Percentiles rank a stretch among this genome's conserved stretches.
phyloP scores from a whole-genome alignment of 129 eudicot genomes.

The Lonicera japonica region DNA sequence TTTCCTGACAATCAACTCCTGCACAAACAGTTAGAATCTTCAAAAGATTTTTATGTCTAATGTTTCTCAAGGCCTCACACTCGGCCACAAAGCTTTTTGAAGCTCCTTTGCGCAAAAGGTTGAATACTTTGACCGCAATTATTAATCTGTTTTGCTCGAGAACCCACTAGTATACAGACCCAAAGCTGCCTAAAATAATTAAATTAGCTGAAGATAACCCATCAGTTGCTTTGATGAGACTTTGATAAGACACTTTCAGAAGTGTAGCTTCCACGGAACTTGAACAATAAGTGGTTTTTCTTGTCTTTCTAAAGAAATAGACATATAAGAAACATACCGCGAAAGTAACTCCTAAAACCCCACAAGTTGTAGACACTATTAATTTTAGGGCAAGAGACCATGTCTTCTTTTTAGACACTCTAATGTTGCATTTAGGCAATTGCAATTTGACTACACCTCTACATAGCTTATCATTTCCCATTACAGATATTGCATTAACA shows the following conservation, averaged over 20 bases:
- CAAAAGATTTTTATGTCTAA: conserved; percentile 20
- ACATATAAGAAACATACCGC: not conserved
- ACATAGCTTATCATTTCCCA: conserved; percentile 10
- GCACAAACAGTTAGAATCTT: conserved; percentile 21
- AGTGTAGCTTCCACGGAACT: not conserved
- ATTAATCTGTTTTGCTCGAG: not conserved
- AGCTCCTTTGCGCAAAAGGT: conserved; percentile 19
- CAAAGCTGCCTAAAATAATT: conserved; percentile 19
- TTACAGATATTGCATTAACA: conserved; percentile 1
- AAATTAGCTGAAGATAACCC: conserved; percentile 16
- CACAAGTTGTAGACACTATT: not conserved
- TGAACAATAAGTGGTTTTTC: not conserved
- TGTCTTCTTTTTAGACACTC: not conserved
- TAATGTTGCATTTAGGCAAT: not conserved
- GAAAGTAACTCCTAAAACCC: not conserved
- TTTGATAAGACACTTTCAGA: conserved; percentile 7
- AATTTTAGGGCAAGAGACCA: not conserved
- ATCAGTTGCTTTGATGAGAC: conserved; percentile 10
- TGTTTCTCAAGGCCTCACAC: conserved; percentile 23
- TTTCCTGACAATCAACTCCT: conserved; percentile 15
- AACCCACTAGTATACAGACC: conserved; percentile 20
- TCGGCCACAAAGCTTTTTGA: conserved; percentile 23
- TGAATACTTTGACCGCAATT: conserved; percentile 28
- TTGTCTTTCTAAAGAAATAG: not conserved
- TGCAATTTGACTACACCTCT: conserved; percentile 6